Conservation (phyloP, 345 rosid species). For the Reutealis trisperma region DNA sequence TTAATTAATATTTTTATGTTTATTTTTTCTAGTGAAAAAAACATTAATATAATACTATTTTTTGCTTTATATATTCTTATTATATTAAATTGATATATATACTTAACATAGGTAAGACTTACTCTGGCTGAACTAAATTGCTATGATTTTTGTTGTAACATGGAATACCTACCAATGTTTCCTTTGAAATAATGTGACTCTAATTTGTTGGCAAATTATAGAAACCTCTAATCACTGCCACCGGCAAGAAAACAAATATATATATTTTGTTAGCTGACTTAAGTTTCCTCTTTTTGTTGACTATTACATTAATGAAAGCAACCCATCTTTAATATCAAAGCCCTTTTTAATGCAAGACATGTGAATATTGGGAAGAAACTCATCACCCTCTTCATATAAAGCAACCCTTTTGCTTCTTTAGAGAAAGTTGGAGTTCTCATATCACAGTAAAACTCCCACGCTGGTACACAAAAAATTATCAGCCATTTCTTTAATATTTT, state of each 20-base stretch:
- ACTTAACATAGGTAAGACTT: not conserved
- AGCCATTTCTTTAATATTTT: too few species aligned
- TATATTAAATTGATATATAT: too few species aligned
- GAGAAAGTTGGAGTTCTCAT: conserved; percentile 23
- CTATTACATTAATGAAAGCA: conserved; percentile 18
- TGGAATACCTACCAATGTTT: not conserved
- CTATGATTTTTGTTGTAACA: not conserved
- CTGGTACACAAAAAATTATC: too few species aligned
- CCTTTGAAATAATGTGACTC: not conserved
- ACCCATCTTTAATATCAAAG: conserved; percentile 13
- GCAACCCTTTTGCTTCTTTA: not conserved
- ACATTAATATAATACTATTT: too few species aligned
- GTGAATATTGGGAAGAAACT: conserved; percentile 25
- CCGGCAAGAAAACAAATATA: not conserved
- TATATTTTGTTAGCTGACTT: conserved; percentile 5
- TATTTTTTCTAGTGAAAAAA: too few species aligned
- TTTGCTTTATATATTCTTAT: too few species aligned
- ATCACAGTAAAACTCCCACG: conserved; percentile 3
- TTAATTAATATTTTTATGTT: too few species aligned
- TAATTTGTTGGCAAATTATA: not conserved
- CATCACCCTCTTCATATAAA: conserved; percentile 18
- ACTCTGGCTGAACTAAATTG: too few species aligned
- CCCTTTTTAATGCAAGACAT: conserved; percentile 33
- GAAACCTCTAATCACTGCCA: not conserved
- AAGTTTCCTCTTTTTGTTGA: conserved; percentile 9